phyloP scores from a whole-genome alignment of 768 basidiomycete species.

The Serendipita sp. region DNA sequence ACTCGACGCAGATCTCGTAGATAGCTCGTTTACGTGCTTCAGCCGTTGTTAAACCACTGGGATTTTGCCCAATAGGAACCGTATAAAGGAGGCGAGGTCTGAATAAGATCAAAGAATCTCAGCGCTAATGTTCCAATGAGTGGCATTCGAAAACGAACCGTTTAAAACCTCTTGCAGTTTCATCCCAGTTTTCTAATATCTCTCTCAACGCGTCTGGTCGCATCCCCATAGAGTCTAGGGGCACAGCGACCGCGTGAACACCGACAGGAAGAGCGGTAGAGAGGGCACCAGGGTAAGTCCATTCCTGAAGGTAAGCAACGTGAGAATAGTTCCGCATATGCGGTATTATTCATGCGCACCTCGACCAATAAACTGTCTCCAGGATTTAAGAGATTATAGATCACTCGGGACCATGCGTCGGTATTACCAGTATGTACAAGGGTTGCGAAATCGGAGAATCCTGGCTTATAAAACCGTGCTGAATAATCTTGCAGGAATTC shows the following conservation, averaged over 20 bases:
- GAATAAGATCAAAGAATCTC: background rate
- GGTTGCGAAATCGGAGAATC: conserved; percentile 41
- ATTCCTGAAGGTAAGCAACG: conserved; percentile 30
- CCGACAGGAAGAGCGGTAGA: conserved; percentile 23
- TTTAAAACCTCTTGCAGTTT: conserved; percentile 33
- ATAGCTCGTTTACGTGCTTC: conserved; percentile 53
- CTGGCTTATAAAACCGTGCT: conserved; percentile 32
- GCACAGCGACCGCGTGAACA: conserved; percentile 36
- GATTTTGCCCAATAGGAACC: conserved; percentile 70
- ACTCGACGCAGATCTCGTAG: conserved; percentile 67
- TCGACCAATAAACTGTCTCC: conserved; percentile 36
- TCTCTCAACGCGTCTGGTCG: conserved; percentile 42
- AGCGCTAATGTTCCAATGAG: background rate
- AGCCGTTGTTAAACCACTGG: conserved; percentile 54
- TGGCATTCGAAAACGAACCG: conserved; percentile 24
- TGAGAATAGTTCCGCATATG: background rate
- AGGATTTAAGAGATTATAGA: conserved; percentile 45
- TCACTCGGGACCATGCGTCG: conserved; percentile 48
- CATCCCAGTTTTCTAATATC: conserved; percentile 53
- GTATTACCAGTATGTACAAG: conserved; percentile 57
- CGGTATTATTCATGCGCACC: background rate
- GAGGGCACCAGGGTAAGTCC: conserved; percentile 55
- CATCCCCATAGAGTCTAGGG: conserved; percentile 61
- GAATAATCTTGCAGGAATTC: conserved; percentile 44
- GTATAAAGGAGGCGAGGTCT: conserved; percentile 63